Percentiles rank a stretch among this genome's conserved stretches.
Evolutionary conservation across 352 stramenopile species (phyloP).

Genomic region (Pythium pyrilobum): DNA sequence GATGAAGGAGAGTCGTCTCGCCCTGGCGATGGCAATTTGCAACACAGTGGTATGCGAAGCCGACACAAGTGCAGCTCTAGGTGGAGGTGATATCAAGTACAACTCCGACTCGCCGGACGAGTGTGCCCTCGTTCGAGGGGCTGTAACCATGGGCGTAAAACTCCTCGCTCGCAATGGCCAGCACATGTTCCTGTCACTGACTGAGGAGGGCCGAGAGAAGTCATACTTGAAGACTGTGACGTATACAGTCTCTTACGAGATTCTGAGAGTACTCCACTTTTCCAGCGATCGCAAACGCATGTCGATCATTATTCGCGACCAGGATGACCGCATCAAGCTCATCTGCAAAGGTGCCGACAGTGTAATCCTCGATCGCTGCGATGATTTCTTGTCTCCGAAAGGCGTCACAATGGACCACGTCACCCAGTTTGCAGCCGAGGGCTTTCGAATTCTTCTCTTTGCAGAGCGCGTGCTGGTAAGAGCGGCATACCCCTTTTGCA

Average conservation of each 20-base stretch:
- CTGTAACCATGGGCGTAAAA: slow-evolving; percentile 68
- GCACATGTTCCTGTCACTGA: slow-evolving; percentile 53
- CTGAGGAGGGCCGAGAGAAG: slow-evolving; percentile 48
- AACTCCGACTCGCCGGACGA: slow-evolving; percentile 93
- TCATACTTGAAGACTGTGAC: slow-evolving; percentile 61
- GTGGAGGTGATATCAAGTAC: slow-evolving; percentile 50
- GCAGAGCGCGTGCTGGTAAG: slow-evolving; percentile 64
- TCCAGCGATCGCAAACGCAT: slow-evolving; percentile 80
- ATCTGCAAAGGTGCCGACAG: slow-evolving; percentile 82
- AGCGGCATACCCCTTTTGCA: no score
- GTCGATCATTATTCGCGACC: slow-evolving; percentile 70
- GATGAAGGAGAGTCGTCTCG: slow-evolving; percentile 45
- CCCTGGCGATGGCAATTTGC: slow-evolving; percentile 75
- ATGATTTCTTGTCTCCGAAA: slow-evolving; percentile 49
- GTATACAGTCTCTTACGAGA: slow-evolving; percentile 60
- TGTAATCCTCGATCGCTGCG: slow-evolving; percentile 67
- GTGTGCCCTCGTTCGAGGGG: slow-evolving; percentile 85
- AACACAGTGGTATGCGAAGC: slow-evolving; percentile 84
- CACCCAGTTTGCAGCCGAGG: slow-evolving; percentile 77
- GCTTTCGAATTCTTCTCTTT: slow-evolving; percentile 83
- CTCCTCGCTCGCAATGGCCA: slow-evolving; percentile 58
- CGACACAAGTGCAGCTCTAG: slow-evolving; percentile 15
- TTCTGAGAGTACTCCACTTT: slow-evolving; percentile 69
- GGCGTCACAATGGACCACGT: slow-evolving; percentile 66
- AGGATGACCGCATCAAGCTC: slow-evolving; percentile 46